These are phyloP conservation scores for Fistulina hepatica DNA, from an alignment of 1,284 basidiomycete genomes.

Conservation along the genomic window DNA sequence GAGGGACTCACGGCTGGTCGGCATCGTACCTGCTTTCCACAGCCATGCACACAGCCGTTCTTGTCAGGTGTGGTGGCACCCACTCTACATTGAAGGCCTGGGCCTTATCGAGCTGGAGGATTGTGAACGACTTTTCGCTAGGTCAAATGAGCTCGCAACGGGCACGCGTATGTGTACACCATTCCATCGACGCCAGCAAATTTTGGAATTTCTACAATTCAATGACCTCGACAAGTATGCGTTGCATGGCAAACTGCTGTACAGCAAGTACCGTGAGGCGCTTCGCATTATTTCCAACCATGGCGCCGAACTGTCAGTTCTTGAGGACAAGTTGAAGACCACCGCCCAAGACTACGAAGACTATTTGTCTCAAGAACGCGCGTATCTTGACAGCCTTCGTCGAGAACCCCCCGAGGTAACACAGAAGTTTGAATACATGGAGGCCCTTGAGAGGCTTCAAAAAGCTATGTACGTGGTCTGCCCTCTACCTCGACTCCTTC, in stretches of 20 bases:
- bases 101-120: slow-evolving; percentile 20
- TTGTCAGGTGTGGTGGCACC: slow-evolving; percentile 16
- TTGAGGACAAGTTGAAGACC: background rate
- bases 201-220: slow-evolving; percentile 13
- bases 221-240: slow-evolving; percentile 15
- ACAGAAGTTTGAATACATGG: slow-evolving; percentile 14
- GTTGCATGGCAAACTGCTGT: slow-evolving; percentile 5
- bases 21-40: slow-evolving; percentile 15
- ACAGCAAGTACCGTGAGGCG: slow-evolving; percentile 5
- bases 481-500: no score
- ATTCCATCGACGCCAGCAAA: slow-evolving; percentile 17
- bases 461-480: slow-evolving; percentile 12
- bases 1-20: slow-evolving; percentile 1
- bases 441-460: slow-evolving; percentile 10
- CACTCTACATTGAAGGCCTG: slow-evolving; percentile 13
- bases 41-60: slow-evolving; percentile 17
- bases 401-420: slow-evolving; percentile 9
- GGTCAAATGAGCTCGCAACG: slow-evolving; percentile 16
- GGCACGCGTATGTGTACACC: slow-evolving; percentile 13
- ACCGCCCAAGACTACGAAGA: slow-evolving; percentile 13
- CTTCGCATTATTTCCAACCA: slow-evolving; percentile 5
- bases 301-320: no score
- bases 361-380: slow-evolving; percentile 6
- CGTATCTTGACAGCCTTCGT: slow-evolving; percentile 2
- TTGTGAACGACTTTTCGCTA: slow-evolving; percentile 18